Evolutionary conservation across 805 yeast genomes (phyloP).

Genomic region (Candida bentonensis): DNA sequence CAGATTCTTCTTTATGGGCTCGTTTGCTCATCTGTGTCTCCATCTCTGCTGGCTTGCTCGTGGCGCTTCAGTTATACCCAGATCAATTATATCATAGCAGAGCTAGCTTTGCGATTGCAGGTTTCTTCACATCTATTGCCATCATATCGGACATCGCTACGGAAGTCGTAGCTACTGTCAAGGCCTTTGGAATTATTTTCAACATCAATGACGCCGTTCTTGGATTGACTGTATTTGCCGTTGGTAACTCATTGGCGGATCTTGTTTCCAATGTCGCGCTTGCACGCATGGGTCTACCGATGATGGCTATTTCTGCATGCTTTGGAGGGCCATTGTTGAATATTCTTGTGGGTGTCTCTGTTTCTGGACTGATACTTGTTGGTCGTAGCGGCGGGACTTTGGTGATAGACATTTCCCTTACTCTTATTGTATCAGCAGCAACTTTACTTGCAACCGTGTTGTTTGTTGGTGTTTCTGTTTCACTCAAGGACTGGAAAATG

Average conservation of each 20-base stretch:
- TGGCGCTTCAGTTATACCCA: background rate
- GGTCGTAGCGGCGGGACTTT: conserved; percentile 12
- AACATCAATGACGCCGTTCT: conserved; percentile 61
- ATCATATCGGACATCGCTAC: conserved; percentile 61
- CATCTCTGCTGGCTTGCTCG: background rate
- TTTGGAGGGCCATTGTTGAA: conserved; percentile 85
- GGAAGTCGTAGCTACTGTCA: conserved; percentile 52
- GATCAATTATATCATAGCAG: background rate
- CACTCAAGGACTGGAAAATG: conserved; percentile 29
- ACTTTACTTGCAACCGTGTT: conserved; percentile 27
- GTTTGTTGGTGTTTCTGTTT: conserved; percentile 26
- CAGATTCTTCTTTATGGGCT: background rate
- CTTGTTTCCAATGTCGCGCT: conserved; percentile 70
- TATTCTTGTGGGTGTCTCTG: conserved; percentile 64
- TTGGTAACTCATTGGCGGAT: conserved; percentile 90
- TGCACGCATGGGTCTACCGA: conserved; percentile 66
- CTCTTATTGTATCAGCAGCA: conserved; percentile 29
- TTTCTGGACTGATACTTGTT: conserved; percentile 45
- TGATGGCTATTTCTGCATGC: conserved; percentile 91
- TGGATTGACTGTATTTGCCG: conserved; percentile 79
- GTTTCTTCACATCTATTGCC: conserved; percentile 52
- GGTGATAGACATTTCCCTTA: conserved; percentile 23
- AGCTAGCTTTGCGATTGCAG: conserved; percentile 18
- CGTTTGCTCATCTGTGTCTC: background rate
- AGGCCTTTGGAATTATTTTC: conserved; percentile 44